Base-by-base conservation (phyloP, 2,329 filamentous ascomycete genomes). In the Colletotrichum sp. region DNA sequence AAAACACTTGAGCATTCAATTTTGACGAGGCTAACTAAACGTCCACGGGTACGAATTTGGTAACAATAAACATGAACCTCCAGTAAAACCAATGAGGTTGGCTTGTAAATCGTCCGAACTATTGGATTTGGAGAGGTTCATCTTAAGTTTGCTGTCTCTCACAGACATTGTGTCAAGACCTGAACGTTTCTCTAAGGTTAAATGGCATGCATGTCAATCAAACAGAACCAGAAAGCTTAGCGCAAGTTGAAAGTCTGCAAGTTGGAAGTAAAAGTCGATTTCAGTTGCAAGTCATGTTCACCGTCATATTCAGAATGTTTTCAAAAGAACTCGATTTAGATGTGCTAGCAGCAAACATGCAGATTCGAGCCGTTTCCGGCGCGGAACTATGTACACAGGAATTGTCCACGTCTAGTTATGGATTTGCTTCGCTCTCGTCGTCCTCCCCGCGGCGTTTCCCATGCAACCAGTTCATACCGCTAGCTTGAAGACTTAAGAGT, bases 321-420 rank as follows among this genome's bases (percentile, higher is more conserved):
- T 26, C 65, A 69, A 73, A n/a, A 67, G 13, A 76, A 65, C 49
- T 72, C 65, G 65, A 77, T 76, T 71, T 76, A 60, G 52, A 72
- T 73, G 65, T 52, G 55, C 67, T 39, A 63, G 12, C 72, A 69
- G 32, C 64, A 39, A 57, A 18, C 49, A 67, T 70, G 52, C 44
- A 57, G 44, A 67, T 39, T 39, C 73, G 49, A 60, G 52, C 69
- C 73, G 73, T 66, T 36, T 49, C 60, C 60, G 49, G 26, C 68
- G n/a, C 69, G 28, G 49, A 65, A 59, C 36, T 49, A 71, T 76
- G 44, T 59, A 71, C 65, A 44, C 24, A 57, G 32, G 66, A 63
- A 52, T 30, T 59, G 55, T 26, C 59, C 64, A 44, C 57, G 39
- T 76, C 65, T 73, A 36, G 21, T 36, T 76, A 64, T 62, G 52